Evolutionary conservation across 106 monocot species (phyloP).

Genomic region (Dendrobium chrysotoxum): DNA sequence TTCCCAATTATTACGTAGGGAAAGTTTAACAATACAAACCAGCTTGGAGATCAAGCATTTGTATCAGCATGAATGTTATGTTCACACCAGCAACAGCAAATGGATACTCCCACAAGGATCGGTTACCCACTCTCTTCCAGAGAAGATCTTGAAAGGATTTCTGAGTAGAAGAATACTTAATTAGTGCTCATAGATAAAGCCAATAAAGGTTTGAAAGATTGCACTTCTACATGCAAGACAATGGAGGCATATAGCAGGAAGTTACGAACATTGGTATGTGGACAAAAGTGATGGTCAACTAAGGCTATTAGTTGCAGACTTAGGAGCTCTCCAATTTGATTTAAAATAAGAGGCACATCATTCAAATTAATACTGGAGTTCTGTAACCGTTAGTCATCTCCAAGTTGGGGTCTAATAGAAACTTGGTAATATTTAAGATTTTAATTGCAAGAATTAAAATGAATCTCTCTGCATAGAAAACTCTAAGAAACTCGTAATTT

Average conservation of each 20-base stretch:
- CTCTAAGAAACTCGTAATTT: background rate
- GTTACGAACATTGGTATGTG: background rate
- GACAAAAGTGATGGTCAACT: background rate
- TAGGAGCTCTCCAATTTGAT: background rate
- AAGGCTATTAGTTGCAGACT: background rate
- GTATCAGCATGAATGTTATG: conserved; percentile 45
- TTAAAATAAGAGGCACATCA: background rate
- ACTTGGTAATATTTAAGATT: background rate
- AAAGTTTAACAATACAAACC: background rate
- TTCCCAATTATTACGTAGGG: background rate
- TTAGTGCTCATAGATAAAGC: background rate
- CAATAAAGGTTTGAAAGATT: background rate
- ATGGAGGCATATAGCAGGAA: too few species aligned
- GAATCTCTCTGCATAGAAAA: background rate
- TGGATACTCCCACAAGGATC: conserved; percentile 50
- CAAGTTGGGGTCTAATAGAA: background rate
- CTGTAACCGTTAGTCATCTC: too few species aligned
- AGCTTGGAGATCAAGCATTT: conserved; percentile 39
- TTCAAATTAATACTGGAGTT: too few species aligned
- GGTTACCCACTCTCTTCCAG: conserved; percentile 28
- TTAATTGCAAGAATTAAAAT: background rate
- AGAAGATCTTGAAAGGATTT: conserved; percentile 33
- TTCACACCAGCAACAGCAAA: conserved; percentile 55
- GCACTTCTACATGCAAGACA: too few species aligned
- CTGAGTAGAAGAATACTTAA: conserved; percentile 5